Conservation (phyloP, 2,329 filamentous ascomycete species). For the Cladorrhinum sp. region DNA sequence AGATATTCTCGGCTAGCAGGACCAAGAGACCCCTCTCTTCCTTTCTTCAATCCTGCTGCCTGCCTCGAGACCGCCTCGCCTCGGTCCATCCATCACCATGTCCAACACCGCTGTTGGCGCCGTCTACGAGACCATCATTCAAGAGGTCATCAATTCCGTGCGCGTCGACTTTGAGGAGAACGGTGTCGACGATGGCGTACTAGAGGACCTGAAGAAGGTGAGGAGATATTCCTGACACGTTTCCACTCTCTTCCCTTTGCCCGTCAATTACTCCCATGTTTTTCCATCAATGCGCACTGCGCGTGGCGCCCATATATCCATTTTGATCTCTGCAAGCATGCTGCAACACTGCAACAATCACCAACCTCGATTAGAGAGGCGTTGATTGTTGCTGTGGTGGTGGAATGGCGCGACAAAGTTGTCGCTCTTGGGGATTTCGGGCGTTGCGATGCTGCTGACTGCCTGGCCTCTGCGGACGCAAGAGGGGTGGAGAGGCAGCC, state of each 20-base stretch:
- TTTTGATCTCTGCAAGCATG: background rate
- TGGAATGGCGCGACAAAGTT: constrained; percentile 16
- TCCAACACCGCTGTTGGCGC: constrained; percentile 63
- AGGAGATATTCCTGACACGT: constrained; percentile 39
- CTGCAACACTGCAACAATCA: background rate
- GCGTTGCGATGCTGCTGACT: constrained; percentile 14
- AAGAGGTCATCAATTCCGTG: constrained; percentile 88
- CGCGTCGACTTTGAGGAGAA: constrained; percentile 95
- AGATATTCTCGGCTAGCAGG: constrained; percentile 1
- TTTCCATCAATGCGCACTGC: background rate
- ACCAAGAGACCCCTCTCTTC: background rate
- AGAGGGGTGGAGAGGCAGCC: constrained; percentile 39
- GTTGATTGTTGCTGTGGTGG: constrained; percentile 5
- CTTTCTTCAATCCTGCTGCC: background rate
- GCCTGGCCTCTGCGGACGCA: constrained; percentile 26
- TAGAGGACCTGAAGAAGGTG: constrained; percentile 86
- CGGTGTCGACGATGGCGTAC: constrained; percentile 80
- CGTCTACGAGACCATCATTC: constrained; percentile 76
- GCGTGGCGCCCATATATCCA: background rate
- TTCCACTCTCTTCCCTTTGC: constrained; percentile 19
- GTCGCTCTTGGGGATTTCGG: constrained; percentile 13
- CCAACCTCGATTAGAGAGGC: background rate
- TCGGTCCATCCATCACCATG: constrained; percentile 40
- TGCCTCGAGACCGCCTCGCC: background rate
- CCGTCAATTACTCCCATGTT: constrained; percentile 9